phyloP scores from a whole-genome alignment of 768 basidiomycete genomes.

The Leccinellum albellum region DNA sequence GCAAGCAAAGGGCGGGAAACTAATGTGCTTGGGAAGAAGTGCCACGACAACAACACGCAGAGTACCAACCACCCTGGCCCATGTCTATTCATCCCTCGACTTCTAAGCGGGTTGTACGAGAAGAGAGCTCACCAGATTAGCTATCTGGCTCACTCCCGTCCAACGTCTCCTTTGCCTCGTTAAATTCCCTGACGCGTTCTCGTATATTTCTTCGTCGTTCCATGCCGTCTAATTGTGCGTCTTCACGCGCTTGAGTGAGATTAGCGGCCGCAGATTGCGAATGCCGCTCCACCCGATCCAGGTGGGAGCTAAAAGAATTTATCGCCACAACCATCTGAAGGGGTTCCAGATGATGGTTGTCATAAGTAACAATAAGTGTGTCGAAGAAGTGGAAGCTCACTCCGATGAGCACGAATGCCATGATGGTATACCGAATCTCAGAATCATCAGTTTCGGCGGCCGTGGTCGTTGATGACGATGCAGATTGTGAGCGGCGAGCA shows the following conservation, averaged over 20 bases:
- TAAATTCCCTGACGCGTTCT: slow-evolving; percentile 39
- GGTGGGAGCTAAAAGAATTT: slow-evolving; percentile 16
- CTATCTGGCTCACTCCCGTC: not conserved
- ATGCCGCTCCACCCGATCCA: slow-evolving; percentile 43
- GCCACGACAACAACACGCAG: not conserved
- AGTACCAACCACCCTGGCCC: not conserved
- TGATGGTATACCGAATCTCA: slow-evolving; percentile 11
- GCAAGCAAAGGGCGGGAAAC: not conserved
- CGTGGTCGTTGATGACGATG: slow-evolving; percentile 20
- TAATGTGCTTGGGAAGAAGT: not conserved
- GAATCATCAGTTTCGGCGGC: not conserved
- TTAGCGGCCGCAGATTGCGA: slow-evolving; percentile 48
- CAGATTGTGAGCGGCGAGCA: slow-evolving; percentile 23
- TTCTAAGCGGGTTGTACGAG: not conserved
- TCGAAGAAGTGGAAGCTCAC: slow-evolving; percentile 6
- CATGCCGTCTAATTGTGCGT: slow-evolving; percentile 52
- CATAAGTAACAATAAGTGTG: not conserved
- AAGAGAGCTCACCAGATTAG: not conserved
- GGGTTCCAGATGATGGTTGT: not conserved
- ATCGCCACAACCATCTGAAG: slow-evolving; percentile 8
- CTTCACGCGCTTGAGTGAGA: slow-evolving; percentile 54
- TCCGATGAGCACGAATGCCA: slow-evolving; percentile 10
- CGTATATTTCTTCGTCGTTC: slow-evolving; percentile 51
- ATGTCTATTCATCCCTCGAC: not conserved
- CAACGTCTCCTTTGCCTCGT: slow-evolving; percentile 12